These are phyloP conservation scores for Fusarium compactum DNA, from an alignment of 2,329 filamentous ascomycete genomes.

Conservation along the genomic window DNA sequence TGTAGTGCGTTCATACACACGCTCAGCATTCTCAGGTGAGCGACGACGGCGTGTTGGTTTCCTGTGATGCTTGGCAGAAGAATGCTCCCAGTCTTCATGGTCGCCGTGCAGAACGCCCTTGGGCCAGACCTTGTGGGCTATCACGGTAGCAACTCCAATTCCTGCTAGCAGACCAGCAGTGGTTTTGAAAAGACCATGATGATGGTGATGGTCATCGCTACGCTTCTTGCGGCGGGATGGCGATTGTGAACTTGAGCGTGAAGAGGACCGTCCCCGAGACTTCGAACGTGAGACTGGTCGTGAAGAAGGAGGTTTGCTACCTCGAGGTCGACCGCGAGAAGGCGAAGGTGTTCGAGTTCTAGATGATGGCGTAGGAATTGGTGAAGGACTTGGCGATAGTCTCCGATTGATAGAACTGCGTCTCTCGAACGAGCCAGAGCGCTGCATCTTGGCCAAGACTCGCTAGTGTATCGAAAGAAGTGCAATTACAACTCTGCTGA, in stretches of 20 bases:
- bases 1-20: slow-evolving; percentile 27
- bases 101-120: slow-evolving; percentile 48
- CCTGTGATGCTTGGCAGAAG: slow-evolving; percentile 27
- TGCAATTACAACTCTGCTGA: neutral
- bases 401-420: slow-evolving; percentile 33
- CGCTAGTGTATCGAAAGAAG: slow-evolving; percentile 3
- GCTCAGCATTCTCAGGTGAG: slow-evolving; percentile 20
- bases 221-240: slow-evolving; percentile 30
- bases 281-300: slow-evolving; percentile 26
- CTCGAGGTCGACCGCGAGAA: slow-evolving; percentile 30
- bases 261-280: slow-evolving; percentile 29
- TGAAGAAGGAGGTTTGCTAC: slow-evolving; percentile 5
- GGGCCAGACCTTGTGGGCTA: slow-evolving; percentile 54
- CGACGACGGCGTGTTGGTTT: slow-evolving; percentile 31
- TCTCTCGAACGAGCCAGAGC: slow-evolving; percentile 38
- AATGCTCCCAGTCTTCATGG: slow-evolving; percentile 49
- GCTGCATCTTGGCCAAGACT: slow-evolving; percentile 37
- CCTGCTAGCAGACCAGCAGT: slow-evolving; percentile 51
- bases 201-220: slow-evolving; percentile 31
- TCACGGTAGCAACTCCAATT: slow-evolving; percentile 52
- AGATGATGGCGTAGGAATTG: slow-evolving; percentile 21
- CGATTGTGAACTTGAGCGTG: slow-evolving; percentile 42
- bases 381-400: slow-evolving; percentile 21
- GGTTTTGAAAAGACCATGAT: slow-evolving; percentile 49
- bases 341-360: slow-evolving; percentile 32